These are phyloP conservation scores for Mycena sanguinolenta DNA, from an alignment of 768 basidiomycete genomes.

Conservation along the genomic window DNA sequence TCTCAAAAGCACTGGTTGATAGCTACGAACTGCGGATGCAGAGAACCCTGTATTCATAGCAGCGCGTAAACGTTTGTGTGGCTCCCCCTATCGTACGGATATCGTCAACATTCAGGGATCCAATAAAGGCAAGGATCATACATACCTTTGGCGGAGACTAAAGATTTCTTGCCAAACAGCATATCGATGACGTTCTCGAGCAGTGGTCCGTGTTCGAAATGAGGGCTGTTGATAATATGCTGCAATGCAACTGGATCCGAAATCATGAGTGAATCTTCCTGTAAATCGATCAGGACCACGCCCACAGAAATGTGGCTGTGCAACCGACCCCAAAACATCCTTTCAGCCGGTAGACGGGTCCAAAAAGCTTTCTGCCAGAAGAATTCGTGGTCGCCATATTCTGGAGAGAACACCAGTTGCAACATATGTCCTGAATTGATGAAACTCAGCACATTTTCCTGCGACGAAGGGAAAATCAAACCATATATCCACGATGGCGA, in stretches of 20 bases:
- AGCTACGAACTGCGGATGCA: neutral
- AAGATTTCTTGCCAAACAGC: neutral
- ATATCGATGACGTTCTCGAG: neutral
- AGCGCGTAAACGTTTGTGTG: conserved; percentile 6
- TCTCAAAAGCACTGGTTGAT: neutral
- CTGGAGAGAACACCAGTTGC: neutral
- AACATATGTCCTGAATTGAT: neutral
- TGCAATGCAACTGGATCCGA: neutral
- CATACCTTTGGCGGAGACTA: neutral
- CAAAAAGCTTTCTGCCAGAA: neutral
- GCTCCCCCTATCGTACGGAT: neutral
- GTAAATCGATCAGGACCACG: neutral
- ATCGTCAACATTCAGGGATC: no score
- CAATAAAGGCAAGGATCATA: no score
- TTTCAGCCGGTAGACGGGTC: neutral
- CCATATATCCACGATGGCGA: neutral
- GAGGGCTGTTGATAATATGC: neutral
- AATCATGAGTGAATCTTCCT: neutral
- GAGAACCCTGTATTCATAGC: conserved; percentile 3
- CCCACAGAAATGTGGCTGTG: neutral
- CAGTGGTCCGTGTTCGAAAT: neutral
- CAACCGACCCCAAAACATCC: neutral
- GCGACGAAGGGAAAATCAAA: neutral
- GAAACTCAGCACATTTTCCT: neutral
- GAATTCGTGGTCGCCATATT: neutral